A percentile compares a stretch with the other conserved stretches of the same genome.
phyloP scores from a whole-genome alignment of 2,329 filamentous ascomycete species.

The Stemphylium vesicarium region DNA sequence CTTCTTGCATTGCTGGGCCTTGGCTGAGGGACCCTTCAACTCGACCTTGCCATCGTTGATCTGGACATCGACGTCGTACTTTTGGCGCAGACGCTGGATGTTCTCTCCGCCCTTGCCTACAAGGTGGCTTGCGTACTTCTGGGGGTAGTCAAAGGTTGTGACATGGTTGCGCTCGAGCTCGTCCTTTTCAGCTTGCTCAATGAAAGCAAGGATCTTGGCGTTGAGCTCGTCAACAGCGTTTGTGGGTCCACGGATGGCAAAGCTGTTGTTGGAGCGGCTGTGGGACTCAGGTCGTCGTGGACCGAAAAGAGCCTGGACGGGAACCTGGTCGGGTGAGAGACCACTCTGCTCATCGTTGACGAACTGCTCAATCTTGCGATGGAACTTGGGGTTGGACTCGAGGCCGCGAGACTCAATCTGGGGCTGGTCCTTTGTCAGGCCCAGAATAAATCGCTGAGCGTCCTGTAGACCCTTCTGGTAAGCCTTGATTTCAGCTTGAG shows the following conservation, averaged over 20 bases:
- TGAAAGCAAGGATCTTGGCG: slow-evolving; percentile 76
- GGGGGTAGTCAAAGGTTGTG: slow-evolving; percentile 87
- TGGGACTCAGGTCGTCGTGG: slow-evolving; percentile 54
- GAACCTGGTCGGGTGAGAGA: slow-evolving; percentile 58
- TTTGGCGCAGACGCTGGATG: slow-evolving; percentile 71
- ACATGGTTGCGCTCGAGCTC: slow-evolving; percentile 93
- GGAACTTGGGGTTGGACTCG: slow-evolving; percentile 65
- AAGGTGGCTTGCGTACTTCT: slow-evolving; percentile 89
- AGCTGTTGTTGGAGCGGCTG: slow-evolving; percentile 60
- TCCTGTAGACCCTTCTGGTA: slow-evolving; percentile 65
- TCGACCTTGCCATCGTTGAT: slow-evolving; percentile 94
- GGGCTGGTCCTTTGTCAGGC: slow-evolving; percentile 60
- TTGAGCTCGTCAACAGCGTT: slow-evolving; percentile 74
- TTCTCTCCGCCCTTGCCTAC: slow-evolving; percentile 72
- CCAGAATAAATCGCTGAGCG: slow-evolving; percentile 63
- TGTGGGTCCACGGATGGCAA: slow-evolving; percentile 78
- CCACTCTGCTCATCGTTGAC: slow-evolving; percentile 63
- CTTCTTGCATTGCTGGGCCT: slow-evolving; percentile 83
- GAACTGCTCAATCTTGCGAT: slow-evolving; percentile 68
- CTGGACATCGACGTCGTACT: slow-evolving; percentile 79
- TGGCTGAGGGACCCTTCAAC: slow-evolving; percentile 93
- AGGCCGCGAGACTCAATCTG: slow-evolving; percentile 62
- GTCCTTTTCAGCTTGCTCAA: slow-evolving; percentile 87
- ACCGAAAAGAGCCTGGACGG: slow-evolving; percentile 62
- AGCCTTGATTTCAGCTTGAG: slow-evolving; percentile 59